Evolutionary conservation across 2,329 filamentous ascomycete genomes (phyloP).

Genomic region (Hymenoscyphus linearis): DNA sequence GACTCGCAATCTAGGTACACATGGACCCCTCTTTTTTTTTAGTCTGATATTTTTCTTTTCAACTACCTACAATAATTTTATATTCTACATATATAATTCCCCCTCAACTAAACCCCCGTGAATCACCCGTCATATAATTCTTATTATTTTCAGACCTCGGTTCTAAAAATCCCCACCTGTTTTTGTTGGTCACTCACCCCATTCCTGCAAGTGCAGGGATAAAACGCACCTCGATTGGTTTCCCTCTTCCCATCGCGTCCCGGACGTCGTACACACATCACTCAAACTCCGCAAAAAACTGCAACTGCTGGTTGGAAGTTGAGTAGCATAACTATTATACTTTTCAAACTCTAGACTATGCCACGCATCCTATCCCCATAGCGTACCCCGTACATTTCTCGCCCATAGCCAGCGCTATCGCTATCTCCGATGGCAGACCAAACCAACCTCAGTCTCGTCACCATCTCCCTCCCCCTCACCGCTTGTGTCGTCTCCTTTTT

Average conservation of each 20-base stretch:
- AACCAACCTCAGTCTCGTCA: constrained; percentile 26
- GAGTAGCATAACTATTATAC: not conserved
- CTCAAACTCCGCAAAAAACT: too few relatives aligned
- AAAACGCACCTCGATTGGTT: constrained; percentile 2
- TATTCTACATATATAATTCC: too few relatives aligned
- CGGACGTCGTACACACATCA: not conserved
- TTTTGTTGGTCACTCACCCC: not conserved
- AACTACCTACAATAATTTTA: too few relatives aligned
- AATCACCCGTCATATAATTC: too few relatives aligned
- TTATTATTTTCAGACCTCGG: not conserved
- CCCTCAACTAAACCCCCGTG: too few relatives aligned
- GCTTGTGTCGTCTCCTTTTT: constrained; percentile 51
- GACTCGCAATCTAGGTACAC: not conserved
- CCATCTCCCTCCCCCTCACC: constrained; percentile 52
- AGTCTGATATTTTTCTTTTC: not conserved
- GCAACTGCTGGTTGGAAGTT: not conserved
- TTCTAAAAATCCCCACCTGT: too few relatives aligned
- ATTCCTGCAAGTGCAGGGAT: constrained; percentile 9
- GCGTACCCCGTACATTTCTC: constrained; percentile 2
- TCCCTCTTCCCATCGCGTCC: not conserved
- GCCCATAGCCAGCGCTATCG: too few relatives aligned
- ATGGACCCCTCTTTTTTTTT: not conserved
- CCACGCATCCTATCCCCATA: constrained; percentile 10
- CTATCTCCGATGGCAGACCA: constrained; percentile 24
- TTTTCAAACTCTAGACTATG: constrained; percentile 10